Evolutionary conservation across 768 basidiomycete genomes (phyloP), one percentile per base, ranked within the genome.

Genomic region (Nevesoporus exiguus): DNA sequence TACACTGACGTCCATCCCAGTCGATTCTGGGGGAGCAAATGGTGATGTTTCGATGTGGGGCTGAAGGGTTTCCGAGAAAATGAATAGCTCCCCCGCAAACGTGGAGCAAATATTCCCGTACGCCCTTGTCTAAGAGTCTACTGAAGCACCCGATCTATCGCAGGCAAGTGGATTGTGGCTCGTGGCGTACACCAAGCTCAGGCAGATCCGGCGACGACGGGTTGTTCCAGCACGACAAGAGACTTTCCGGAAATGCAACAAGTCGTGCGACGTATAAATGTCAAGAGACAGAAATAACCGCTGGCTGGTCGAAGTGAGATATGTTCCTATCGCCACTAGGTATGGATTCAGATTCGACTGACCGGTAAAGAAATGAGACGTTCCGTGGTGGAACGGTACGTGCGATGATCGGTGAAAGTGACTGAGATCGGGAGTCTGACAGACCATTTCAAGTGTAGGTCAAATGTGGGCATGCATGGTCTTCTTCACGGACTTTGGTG

Each of bases 321-420:
- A n/a, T n/a, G n/a, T n/a, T n/a, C n/a, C n/a, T n/a, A n/a, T n/a
- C n/a, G 34, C 14, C 34, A 15, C 34, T 15, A 13, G 34, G 27
- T 8, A 29, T 29, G 8, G 27, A 29, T 29, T 4, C 8, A 29
- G 8, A 9, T 45, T 17, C 47, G 48, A 29, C 4, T 40, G 42
- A 42, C 55, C 50, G 7, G 42, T 52, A 17, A 65, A 7, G 13
- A 29, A 29, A 62, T 11, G 10, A 59, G 51, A 24, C 25, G 25
- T 7, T 39, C 27, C n/a, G 54, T 55, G 19, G 10, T 17, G 17
- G 40, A 2, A 19, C 46, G 27, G 41, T 54, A 34, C n/a, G 13
- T 22, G 29, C 65, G 65, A 49, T 52, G 40, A 34, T 66, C 65
- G 57, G 51, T 42, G 39, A 57, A 61, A 17, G 57, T 54, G 17